Conservation (phyloP, 768 basidiomycete genomes). For the Erythrobasidium yunnanense region DNA sequence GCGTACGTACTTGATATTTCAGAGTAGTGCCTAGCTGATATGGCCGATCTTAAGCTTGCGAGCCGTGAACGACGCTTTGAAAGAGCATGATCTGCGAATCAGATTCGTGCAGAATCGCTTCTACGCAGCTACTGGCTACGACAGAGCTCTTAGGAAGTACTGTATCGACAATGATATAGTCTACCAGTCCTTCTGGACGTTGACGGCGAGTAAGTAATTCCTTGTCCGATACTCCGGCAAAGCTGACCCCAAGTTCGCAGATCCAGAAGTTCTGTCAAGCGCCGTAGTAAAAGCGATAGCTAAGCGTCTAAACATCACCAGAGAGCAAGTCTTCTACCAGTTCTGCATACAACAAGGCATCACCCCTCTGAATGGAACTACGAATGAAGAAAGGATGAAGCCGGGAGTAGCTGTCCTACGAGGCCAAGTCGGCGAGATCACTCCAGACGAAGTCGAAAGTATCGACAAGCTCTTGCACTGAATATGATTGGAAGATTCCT, state of each 20-base stretch:
- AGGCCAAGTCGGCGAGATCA: not conserved
- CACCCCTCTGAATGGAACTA: constrained; percentile 66
- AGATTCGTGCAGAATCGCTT: constrained; percentile 71
- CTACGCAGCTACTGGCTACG: constrained; percentile 72
- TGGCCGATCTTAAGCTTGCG: not conserved
- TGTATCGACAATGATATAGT: constrained; percentile 56
- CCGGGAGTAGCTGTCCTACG: constrained; percentile 4
- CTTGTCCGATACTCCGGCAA: not conserved
- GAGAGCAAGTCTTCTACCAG: constrained; percentile 58
- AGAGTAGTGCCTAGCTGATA: not conserved
- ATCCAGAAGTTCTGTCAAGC: constrained; percentile 59
- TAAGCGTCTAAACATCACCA: constrained; percentile 52
- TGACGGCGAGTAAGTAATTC: constrained; percentile 41
- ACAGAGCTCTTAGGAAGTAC: constrained; percentile 54
- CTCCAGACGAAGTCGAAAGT: not conserved
- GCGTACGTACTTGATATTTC: not conserved
- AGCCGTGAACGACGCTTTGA: not conserved
- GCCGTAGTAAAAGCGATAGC: constrained; percentile 48
- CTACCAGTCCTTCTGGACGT: constrained; percentile 86
- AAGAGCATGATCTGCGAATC: not conserved
- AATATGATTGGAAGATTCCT: too few species aligned
- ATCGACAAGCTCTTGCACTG: not conserved
- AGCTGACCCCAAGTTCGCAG: not conserved
- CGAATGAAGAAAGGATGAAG: constrained; percentile 32
- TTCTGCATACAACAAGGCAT: constrained; percentile 58